Percentiles rank a stretch among this genome's conserved stretches.
Evolutionary conservation across 1,284 basidiomycete genomes (phyloP).

Genomic region (Calocybe gambosa): DNA sequence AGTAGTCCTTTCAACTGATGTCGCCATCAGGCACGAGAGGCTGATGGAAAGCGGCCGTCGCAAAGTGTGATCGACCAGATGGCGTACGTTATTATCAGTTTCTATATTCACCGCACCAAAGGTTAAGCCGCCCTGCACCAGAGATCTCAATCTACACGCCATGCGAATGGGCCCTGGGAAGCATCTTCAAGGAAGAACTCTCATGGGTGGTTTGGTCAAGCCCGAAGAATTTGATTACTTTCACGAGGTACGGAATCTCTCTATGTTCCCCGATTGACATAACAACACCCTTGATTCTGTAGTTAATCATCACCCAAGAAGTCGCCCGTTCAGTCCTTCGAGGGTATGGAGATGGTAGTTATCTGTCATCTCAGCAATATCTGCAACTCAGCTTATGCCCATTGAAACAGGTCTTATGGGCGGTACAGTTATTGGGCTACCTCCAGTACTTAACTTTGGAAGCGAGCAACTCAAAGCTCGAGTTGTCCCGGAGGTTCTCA

Average conservation of each 20-base stretch:
- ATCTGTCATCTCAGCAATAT: not conserved
- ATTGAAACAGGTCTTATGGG: slow-evolving; percentile 42
- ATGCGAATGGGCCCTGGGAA: slow-evolving; percentile 84
- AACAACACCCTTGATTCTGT: slow-evolving; percentile 7
- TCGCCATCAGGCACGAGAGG: slow-evolving; percentile 47
- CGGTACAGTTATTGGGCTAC: slow-evolving; percentile 79
- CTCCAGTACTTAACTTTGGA: slow-evolving; percentile 84
- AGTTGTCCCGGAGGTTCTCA: slow-evolving; percentile 79
- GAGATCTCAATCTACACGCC: slow-evolving; percentile 64
- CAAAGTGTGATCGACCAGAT: slow-evolving; percentile 60
- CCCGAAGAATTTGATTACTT: slow-evolving; percentile 82
- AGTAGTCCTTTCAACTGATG: slow-evolving; percentile 6
- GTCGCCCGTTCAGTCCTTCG: slow-evolving; percentile 67
- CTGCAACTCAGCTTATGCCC: not conserved
- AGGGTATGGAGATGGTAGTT: slow-evolving; percentile 60
- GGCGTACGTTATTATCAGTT: slow-evolving; percentile 35
- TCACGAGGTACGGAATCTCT: slow-evolving; percentile 46
- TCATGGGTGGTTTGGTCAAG: slow-evolving; percentile 76
- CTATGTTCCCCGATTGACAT: not conserved
- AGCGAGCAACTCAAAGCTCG: slow-evolving; percentile 72
- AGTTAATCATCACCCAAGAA: slow-evolving; percentile 84
- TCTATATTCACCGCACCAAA: not conserved
- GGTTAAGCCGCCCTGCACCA: slow-evolving; percentile 17
- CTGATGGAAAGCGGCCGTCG: slow-evolving; percentile 64
- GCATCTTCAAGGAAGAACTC: slow-evolving; percentile 67